Base-by-base conservation (phyloP, 768 basidiomycete genomes). In the Tremella fuciformis region DNA sequence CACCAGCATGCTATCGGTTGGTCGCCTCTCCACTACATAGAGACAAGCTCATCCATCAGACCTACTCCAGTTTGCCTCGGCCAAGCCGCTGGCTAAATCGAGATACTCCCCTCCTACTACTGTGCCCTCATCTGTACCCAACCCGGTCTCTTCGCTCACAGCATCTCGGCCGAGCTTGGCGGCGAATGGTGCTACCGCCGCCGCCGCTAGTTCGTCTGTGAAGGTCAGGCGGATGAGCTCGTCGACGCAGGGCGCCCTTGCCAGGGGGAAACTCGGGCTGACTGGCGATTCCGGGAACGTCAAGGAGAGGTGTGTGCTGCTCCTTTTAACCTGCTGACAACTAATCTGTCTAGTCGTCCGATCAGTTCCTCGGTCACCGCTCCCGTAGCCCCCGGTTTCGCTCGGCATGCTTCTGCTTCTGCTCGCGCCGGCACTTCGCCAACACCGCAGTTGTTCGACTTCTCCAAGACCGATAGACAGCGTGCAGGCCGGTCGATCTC, bases 1-100 rank as follows among this genome's bases (percentile, higher is more conserved):
- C 71, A 73, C 53, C 62, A 71, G 11, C 71, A 73, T 50, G 71
- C 71, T 22, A 68, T 70, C 41, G 71, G 71, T 73, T 24, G 52
- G 71, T 66, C 60, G 16, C 46, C 9, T 18, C 29, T 25, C 29
- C n/a, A 8, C 50, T 44, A 8, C 50, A 25, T 15, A 46, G 49
- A 48, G 53, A 16, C 29, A 40, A n/a, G 22, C 55, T 41, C 11
- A 64, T 41, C 25, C 40, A 19, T 0, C 49, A 71, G 70, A 71
- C 50, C 63, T 73, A 9, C 54, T 73, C 4, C 66, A 70, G 25
- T 52, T 73, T n/a, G 64, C 68, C 18, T 60, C 64, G 2, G 55
- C 49, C 38, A 41, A 24, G 22, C 55, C 25, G 44, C 53, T 13
- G 40, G 47, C 52, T 58, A 7, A 29, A 15, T 22, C 42, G 7